phyloP scores from a whole-genome alignment of 176 grass and related monocot species.

The Luzula sylvatica region DNA sequence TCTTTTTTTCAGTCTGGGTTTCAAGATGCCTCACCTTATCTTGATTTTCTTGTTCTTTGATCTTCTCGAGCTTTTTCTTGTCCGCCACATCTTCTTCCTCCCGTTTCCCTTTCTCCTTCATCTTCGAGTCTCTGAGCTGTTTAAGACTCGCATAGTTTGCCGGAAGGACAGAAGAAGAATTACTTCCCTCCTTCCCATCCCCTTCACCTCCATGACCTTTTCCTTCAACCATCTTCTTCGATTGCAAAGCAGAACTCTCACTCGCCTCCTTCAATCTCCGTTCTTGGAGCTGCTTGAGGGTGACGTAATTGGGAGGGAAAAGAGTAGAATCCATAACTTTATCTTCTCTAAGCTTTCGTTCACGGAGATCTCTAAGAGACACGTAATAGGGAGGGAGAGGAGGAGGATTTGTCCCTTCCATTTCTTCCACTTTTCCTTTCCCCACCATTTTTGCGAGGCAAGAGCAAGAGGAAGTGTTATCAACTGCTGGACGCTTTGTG shows the following conservation, averaged over 20 bases:
- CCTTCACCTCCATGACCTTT: background rate
- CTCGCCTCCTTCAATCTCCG: background rate
- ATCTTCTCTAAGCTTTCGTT: background rate
- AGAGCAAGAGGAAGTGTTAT: background rate
- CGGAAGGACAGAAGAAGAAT: background rate
- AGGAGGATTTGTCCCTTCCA: background rate
- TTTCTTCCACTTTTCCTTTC: background rate
- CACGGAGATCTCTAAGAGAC: background rate
- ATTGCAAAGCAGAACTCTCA: background rate
- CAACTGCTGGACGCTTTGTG: background rate
- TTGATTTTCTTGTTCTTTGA: background rate
- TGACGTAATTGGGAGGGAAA: slow-evolving; percentile 18
- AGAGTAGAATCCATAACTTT: background rate
- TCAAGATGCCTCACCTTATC: background rate
- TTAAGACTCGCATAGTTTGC: background rate
- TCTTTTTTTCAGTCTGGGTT: background rate
- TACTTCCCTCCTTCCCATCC: background rate
- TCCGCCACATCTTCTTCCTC: background rate
- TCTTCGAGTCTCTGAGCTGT: slow-evolving; percentile 2
- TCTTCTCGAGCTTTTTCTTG: background rate
- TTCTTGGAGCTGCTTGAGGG: slow-evolving; percentile 17
- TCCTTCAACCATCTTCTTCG: background rate
- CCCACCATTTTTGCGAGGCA: slow-evolving; percentile 8
- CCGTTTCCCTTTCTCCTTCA: slow-evolving; percentile 1
- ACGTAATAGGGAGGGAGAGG: slow-evolving; percentile 2